phyloP scores from a whole-genome alignment of 2,329 filamentous ascomycete species.

The Westerdykella aurantiaca region DNA sequence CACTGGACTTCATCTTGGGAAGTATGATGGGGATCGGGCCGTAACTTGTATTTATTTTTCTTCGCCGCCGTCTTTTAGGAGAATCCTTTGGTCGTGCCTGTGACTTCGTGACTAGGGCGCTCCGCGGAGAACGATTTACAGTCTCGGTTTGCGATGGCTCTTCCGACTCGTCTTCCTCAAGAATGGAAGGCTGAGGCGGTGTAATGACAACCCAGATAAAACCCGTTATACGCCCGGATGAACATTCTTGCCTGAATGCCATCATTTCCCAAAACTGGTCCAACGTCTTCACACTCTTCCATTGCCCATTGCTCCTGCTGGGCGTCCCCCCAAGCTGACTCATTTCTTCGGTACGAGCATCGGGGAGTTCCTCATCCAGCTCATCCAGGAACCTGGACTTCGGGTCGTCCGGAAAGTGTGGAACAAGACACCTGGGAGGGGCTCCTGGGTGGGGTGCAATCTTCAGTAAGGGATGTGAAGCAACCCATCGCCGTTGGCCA shows the following conservation, averaged over 20 bases:
- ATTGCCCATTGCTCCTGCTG: conserved; percentile 57
- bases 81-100: conserved; percentile 11
- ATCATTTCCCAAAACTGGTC: conserved; percentile 99
- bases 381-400: conserved; percentile 87
- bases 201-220: conserved; percentile 89
- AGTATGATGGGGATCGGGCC: conserved; percentile 60
- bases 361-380: conserved; percentile 73
- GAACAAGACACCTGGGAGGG: conserved; percentile 77
- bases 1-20: conserved; percentile 57
- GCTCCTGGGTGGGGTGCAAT: conserved; percentile 63
- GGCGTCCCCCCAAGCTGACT: conserved; percentile 37
- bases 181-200: conserved; percentile 46
- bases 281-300: conserved; percentile 76
- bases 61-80: conserved; percentile 12
- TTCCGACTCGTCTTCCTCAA: conserved; percentile 25
- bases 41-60: conserved; percentile 28
- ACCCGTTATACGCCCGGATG: conserved; percentile 82
- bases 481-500: conserved; percentile 43
- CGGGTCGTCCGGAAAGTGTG: conserved; percentile 89
- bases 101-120: not conserved
- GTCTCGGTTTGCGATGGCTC: conserved; percentile 21
- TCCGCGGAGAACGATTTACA: conserved; percentile 14
- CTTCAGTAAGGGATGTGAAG: conserved; percentile 67
- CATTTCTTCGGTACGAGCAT: conserved; percentile 38
- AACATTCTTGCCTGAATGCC: conserved; percentile 93